A percentile compares a stretch with the other conserved stretches of the same genome.
Evolutionary conservation across 345 rosid genomes (phyloP).

Genomic region (Psidium friedrichsthalianum): DNA sequence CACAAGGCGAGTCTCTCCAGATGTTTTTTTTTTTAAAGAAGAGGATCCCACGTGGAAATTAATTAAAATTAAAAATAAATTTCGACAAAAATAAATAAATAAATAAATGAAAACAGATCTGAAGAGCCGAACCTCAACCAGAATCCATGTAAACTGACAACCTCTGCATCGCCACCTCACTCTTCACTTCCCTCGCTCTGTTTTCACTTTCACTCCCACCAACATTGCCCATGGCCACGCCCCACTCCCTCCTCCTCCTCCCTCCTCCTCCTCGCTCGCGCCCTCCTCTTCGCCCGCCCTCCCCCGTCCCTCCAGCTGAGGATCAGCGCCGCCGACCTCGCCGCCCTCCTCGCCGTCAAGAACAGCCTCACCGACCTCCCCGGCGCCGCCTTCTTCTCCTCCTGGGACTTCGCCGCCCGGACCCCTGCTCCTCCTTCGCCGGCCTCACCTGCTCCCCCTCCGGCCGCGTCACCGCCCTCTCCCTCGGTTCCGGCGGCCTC

Average conservation of each 20-base stretch:
- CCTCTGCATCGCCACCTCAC: neutral
- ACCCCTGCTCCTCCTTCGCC: slow-evolving; percentile 58
- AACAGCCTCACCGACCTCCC: slow-evolving; percentile 56
- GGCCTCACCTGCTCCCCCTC: slow-evolving; percentile 46
- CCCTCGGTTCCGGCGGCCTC: slow-evolving; percentile 43
- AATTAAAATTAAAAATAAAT: neutral
- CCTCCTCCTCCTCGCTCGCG: neutral
- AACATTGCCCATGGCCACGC: slow-evolving; percentile 10
- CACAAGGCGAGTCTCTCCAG: neutral
- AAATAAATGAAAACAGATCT: neutral
- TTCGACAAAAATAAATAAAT: neutral
- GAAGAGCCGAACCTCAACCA: neutral
- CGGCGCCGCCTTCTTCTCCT: slow-evolving; percentile 40
- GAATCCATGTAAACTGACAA: neutral
- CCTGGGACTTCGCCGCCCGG: slow-evolving; percentile 48
- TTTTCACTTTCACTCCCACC: slow-evolving; percentile 5
- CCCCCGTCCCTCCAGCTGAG: neutral
- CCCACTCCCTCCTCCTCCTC: slow-evolving; percentile 1
- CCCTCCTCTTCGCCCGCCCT: neutral
- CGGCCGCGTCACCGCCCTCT: slow-evolving; percentile 28
- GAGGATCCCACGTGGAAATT: neutral
- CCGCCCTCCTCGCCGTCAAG: slow-evolving; percentile 37
- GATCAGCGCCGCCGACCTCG: slow-evolving; percentile 17
- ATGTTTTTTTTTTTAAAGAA: neutral
- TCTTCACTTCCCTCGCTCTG: neutral